phyloP scores from a whole-genome alignment of 139 green algal species.

The Picocystis salinarum region DNA sequence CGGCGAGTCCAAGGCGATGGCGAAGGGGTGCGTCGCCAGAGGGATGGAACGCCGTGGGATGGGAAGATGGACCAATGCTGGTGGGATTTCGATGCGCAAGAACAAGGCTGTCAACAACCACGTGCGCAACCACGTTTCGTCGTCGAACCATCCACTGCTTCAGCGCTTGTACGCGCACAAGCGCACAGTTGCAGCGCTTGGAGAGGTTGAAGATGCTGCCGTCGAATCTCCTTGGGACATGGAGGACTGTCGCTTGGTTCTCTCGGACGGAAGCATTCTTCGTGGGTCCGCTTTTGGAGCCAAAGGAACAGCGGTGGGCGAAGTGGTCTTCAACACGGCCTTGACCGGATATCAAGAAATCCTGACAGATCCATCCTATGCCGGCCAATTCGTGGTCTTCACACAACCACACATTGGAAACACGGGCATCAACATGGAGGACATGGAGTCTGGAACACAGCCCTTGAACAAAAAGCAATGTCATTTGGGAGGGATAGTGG shows the following conservation, averaged over 20 bases:
- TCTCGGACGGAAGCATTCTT: conserved; percentile 88
- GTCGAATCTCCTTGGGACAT: conserved; percentile 36
- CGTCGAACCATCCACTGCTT: no score
- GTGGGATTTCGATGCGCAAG: no score
- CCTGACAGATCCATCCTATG: conserved; percentile 93
- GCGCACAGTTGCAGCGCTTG: no score
- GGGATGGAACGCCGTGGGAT: no score
- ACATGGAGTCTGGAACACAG: conserved; percentile 67
- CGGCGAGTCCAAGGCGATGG: no score
- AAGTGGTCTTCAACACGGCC: conserved; percentile 98
- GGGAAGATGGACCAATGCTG: no score
- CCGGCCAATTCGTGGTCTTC: conserved; percentile 92
- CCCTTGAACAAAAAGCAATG: no score
- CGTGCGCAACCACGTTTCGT: no score
- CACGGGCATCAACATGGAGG: conserved; percentile 82
- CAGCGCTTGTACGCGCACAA: no score
- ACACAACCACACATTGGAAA: conserved; percentile 96
- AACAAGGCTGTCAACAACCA: no score
- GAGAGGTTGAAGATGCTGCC: no score
- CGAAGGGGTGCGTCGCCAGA: no score
- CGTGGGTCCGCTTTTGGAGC: conserved; percentile 63
- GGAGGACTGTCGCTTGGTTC: conserved; percentile 51
- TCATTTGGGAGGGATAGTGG: conserved; percentile 70
- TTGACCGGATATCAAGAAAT: conserved; percentile 93
- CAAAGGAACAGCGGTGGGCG: conserved; percentile 49